Conservation (phyloP, 1,284 basidiomycete genomes). For the Tylopilus orsonianus region DNA sequence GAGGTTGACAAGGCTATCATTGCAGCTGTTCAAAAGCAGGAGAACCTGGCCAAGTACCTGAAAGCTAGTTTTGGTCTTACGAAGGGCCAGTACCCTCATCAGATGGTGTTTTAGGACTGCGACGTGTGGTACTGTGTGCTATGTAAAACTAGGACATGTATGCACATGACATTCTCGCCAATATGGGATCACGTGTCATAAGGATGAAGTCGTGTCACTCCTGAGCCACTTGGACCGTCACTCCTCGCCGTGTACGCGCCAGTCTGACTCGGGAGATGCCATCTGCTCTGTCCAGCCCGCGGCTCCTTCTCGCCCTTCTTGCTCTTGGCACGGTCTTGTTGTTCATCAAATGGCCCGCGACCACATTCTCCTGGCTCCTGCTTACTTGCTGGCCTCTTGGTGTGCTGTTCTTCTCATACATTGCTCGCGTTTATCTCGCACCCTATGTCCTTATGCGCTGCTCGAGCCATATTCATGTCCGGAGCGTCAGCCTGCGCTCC, state of each 20-base stretch:
- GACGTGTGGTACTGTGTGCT: slow-evolving; percentile 20
- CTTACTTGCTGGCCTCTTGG: slow-evolving; percentile 33
- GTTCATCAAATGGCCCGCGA: slow-evolving; percentile 26
- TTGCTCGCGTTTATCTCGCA: slow-evolving; percentile 62
- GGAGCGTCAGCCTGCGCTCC: slow-evolving; percentile 72
- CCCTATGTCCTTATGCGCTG: slow-evolving; percentile 59
- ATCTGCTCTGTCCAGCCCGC: neutral
- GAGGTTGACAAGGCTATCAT: slow-evolving; percentile 84
- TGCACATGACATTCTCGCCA: slow-evolving; percentile 9
- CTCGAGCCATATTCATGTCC: slow-evolving; percentile 61
- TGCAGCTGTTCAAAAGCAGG: slow-evolving; percentile 89
- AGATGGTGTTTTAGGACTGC: slow-evolving; percentile 72
- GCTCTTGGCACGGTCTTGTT: slow-evolving; percentile 13
- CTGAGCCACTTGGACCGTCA: no score
- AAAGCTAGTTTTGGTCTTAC: slow-evolving; percentile 92
- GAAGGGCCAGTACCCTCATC: slow-evolving; percentile 92
- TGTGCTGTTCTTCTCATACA: slow-evolving; percentile 51
- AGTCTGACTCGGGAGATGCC: no score
- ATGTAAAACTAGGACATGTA: slow-evolving; percentile 28
- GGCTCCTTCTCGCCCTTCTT: slow-evolving; percentile 18
- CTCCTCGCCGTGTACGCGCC: no score
- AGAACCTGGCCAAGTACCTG: slow-evolving; percentile 92
- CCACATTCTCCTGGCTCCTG: slow-evolving; percentile 29
- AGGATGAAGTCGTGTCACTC: slow-evolving; percentile 1
- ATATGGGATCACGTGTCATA: slow-evolving; percentile 17